Conservation (phyloP, 768 basidiomycete genomes). For the Mycena olivaceomarginata region DNA sequence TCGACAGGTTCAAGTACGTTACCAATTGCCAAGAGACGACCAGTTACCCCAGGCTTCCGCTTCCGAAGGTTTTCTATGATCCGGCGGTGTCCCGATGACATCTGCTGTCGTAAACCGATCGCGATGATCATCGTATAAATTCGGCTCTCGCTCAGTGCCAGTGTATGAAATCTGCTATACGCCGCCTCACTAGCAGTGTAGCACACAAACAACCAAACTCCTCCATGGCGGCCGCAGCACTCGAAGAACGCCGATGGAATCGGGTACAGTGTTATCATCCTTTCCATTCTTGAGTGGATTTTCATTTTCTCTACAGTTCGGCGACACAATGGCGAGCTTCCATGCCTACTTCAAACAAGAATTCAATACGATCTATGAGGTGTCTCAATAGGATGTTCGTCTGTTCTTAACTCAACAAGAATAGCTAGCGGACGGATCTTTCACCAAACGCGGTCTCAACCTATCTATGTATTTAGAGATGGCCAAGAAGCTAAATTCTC, state of each 20-base stretch:
- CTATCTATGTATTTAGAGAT: constrained; percentile 64
- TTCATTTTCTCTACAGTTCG: constrained; percentile 3
- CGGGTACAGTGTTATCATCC: constrained; percentile 21
- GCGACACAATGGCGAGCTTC: constrained; percentile 57
- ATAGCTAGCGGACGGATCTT: constrained; percentile 74
- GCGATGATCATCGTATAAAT: neutral
- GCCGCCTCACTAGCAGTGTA: neutral
- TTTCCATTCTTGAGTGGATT: neutral
- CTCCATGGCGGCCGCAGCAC: constrained; percentile 24
- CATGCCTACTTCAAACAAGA: constrained; percentile 69
- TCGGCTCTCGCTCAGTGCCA: neutral
- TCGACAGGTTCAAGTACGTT: no score
- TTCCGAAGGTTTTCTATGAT: neutral
- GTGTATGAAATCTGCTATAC: constrained; percentile 6
- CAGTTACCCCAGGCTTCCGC: neutral
- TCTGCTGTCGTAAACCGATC: neutral
- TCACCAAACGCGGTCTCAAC: constrained; percentile 64
- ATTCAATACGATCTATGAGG: constrained; percentile 69
- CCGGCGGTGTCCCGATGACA: constrained; percentile 4
- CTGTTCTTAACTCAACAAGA: neutral
- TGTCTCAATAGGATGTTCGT: constrained; percentile 40
- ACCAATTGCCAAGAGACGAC: no score
- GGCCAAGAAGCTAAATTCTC: constrained; percentile 60
- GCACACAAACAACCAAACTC: constrained; percentile 2
- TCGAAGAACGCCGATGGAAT: constrained; percentile 48